Evolutionary conservation across 164 flowering plant species (phyloP), one percentile per base, ranked within the genome.

Genomic region (Vitis riparia): DNA sequence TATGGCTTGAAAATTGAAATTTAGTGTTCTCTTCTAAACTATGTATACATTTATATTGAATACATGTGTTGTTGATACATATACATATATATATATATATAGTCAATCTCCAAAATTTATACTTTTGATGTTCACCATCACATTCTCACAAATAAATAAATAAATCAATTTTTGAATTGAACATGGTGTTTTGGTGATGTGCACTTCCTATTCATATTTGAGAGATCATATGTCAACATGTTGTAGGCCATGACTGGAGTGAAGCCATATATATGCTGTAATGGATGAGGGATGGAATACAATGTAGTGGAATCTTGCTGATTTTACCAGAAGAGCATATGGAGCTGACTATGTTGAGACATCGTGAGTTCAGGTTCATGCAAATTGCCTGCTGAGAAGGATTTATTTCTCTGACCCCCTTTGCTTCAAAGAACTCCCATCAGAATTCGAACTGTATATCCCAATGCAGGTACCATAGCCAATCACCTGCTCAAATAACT

Each of bases 231-330:
- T 23, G 27, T 0, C 27, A 23, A 2, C 2, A 23, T 58, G 37
- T 73, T 80, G 63, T 65, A 96, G 99, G 88, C 91, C 62, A 81
- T 89, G 59, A 96, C 99, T 15, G 85, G 99, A 61, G 99, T 93
- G 51, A 96, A 96, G 78, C 99, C 99, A 63, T 96, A 76, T 78
- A 96, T 96, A 60, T 96, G 99, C 85, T 89, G 97, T 66, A 96
- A 74, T 96, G 92, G 99, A 96, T 81, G 99, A 96, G n/a, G 99
- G 98, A 8, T 96, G 99, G 98, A 96, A 96, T 79, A 97, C 91
- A 74, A 92, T 96, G 70, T 97, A 96, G 84, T 78, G 91, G 66
- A 96, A 96, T 79, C 91, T 96, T 23, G 78, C 90, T 76, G 99
- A 96, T 81, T 80, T 88, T 53, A 96, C 94, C 11, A 84, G 91